Conservation (phyloP, 805 yeast species). For the Saccharomycopsis fibuligera region DNA sequence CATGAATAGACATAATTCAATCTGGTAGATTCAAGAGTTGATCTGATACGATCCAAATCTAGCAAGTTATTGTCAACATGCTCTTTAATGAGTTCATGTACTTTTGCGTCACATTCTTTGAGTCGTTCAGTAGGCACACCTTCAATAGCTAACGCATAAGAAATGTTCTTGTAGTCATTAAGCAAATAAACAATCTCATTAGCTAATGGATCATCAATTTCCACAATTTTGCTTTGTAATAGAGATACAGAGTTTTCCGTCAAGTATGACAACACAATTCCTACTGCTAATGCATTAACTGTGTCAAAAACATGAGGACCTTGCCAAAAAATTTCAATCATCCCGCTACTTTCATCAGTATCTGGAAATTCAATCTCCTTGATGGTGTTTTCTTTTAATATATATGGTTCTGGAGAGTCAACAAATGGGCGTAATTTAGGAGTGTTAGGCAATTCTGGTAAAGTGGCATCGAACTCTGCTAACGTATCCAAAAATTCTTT, state of each 20-base stretch:
- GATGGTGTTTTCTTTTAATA: conserved; percentile 32
- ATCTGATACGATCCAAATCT: conserved; percentile 60
- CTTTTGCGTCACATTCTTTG: conserved; percentile 43
- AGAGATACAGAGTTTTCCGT: conserved; percentile 74
- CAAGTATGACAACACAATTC: conserved; percentile 64
- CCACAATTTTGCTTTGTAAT: conserved; percentile 65
- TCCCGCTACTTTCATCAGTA: conserved; percentile 79
- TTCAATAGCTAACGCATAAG: conserved; percentile 38
- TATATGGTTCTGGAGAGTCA: conserved; percentile 42
- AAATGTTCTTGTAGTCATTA: conserved; percentile 60
- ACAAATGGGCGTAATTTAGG: conserved; percentile 67
- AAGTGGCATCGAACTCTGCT: conserved; percentile 51
- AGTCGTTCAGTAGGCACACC: conserved; percentile 74
- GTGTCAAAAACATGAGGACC: conserved; percentile 61
- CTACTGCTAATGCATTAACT: conserved; percentile 58
- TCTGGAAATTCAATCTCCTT: conserved; percentile 77
- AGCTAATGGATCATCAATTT: conserved; percentile 76
- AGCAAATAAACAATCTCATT: conserved; percentile 63
- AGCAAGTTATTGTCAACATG: conserved; percentile 47
- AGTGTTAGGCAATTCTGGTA: conserved; percentile 37
- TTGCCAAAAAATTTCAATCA: conserved; percentile 66
- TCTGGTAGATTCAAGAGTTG: conserved; percentile 58
- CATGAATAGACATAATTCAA: conserved; percentile 54
- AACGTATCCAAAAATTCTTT: conserved; percentile 57
- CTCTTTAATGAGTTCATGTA: conserved; percentile 43